phyloP scores from a whole-genome alignment of 2,329 filamentous ascomycete species.

The Cladosporium sp. region DNA sequence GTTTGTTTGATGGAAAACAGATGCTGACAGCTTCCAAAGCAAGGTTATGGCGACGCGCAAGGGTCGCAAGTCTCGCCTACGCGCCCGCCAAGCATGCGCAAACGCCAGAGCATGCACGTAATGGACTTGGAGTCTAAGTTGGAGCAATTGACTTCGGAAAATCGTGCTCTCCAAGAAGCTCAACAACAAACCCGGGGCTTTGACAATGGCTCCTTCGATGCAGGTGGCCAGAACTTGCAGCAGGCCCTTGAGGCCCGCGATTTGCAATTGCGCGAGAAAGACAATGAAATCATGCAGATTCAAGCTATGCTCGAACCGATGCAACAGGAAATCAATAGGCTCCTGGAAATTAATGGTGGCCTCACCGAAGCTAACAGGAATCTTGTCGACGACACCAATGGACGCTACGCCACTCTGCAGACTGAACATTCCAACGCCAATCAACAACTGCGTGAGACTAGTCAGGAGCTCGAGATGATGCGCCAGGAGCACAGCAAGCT shows the following conservation, averaged over 20 bases:
- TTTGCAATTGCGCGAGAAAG: constrained; percentile 71
- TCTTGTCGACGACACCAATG: constrained; percentile 70
- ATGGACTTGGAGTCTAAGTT: constrained; percentile 80
- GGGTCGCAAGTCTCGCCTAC: constrained; percentile 86
- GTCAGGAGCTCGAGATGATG: constrained; percentile 65
- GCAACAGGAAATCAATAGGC: constrained; percentile 73
- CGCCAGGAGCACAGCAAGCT: constrained; percentile 60
- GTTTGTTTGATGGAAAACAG: constrained; percentile 1
- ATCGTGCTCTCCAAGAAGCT: constrained; percentile 71
- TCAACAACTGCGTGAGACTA: constrained; percentile 52
- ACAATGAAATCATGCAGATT: constrained; percentile 74
- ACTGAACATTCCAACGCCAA: constrained; percentile 56
- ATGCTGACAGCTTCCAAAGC: constrained; percentile 51
- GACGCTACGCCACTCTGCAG: constrained; percentile 65
- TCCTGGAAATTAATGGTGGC: constrained; percentile 78
- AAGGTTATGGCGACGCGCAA: constrained; percentile 89
- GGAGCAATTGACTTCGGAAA: constrained; percentile 81
- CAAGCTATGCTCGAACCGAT: constrained; percentile 74
- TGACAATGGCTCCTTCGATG: constrained; percentile 45
- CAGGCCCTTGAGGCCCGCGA: constrained; percentile 61
- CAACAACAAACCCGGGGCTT: constrained; percentile 14
- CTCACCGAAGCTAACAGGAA: constrained; percentile 73
- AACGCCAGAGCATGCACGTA: constrained; percentile 96
- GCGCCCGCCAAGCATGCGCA: constrained; percentile 90
- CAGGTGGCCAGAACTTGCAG: constrained; percentile 42